These are phyloP conservation scores for Neophaeococcomyces aloes DNA, from an alignment of 2,329 filamentous ascomycete genomes.

Conservation along the genomic window DNA sequence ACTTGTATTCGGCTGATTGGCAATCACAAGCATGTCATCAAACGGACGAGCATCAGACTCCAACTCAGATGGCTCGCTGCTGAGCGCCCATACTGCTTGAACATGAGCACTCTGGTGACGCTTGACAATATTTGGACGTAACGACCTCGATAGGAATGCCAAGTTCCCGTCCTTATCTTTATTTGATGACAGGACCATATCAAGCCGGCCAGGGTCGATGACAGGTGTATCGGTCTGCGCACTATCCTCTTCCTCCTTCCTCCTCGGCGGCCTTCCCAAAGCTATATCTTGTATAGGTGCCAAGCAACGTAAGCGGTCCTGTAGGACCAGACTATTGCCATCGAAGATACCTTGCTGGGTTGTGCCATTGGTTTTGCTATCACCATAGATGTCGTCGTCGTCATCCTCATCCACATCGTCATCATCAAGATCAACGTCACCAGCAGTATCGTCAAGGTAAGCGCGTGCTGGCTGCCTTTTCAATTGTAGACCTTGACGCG, in stretches of 20 bases:
- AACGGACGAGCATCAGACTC: slow-evolving; percentile 3
- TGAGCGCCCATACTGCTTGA: background rate
- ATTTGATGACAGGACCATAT: slow-evolving; percentile 46
- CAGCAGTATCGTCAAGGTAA: slow-evolving; percentile 36
- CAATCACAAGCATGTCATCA: slow-evolving; percentile 6
- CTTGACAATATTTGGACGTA: slow-evolving; percentile 62
- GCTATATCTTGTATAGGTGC: slow-evolving; percentile 18
- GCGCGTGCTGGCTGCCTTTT: slow-evolving; percentile 16
- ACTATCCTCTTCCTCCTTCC: slow-evolving; percentile 41
- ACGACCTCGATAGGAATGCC: slow-evolving; percentile 64
- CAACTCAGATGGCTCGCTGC: slow-evolving; percentile 5
- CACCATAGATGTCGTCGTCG: slow-evolving; percentile 43
- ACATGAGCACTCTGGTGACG: slow-evolving; percentile 48
- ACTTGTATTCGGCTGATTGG: background rate
- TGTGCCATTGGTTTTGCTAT: slow-evolving; percentile 22
- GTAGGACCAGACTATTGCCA: slow-evolving; percentile 11
- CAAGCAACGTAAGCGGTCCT: slow-evolving; percentile 16
- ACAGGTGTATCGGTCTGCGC: slow-evolving; percentile 51
- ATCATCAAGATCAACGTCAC: slow-evolving; percentile 44
- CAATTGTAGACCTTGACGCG: slow-evolving; percentile 45
- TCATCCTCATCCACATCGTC: slow-evolving; percentile 43
- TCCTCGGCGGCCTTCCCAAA: slow-evolving; percentile 14
- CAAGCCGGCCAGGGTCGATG: slow-evolving; percentile 31
- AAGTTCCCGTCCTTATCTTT: slow-evolving; percentile 53
- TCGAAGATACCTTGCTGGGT: slow-evolving; percentile 9